Conservation (phyloP, 441 rosid species). For the Gossypium davidsonii region DNA sequence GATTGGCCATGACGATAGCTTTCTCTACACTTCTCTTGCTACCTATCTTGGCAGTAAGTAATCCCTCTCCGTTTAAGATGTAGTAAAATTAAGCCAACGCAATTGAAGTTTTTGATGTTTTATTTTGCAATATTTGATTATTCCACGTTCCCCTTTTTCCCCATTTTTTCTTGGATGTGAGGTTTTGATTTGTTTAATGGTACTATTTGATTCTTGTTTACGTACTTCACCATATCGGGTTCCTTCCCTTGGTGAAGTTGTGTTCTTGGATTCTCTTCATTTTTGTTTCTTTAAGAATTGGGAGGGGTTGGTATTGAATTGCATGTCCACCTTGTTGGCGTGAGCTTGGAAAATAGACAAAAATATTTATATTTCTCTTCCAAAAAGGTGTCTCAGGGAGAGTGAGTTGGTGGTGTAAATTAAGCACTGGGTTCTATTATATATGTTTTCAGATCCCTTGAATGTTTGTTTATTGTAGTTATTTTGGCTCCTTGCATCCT, state of each 20-base stretch:
- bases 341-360: neutral
- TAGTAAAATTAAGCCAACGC: neutral
- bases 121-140: too few relatives aligned
- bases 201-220: slow-evolving; percentile 27
- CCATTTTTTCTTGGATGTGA: too few relatives aligned
- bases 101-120: slow-evolving; percentile 3
- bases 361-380: too few relatives aligned
- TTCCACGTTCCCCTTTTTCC: too few relatives aligned
- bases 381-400: too few relatives aligned
- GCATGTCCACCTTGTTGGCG: neutral
- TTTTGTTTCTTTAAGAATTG: neutral
- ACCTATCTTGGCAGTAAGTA: slow-evolving; percentile 70
- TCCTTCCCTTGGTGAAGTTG: neutral
- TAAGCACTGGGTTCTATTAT: too few relatives aligned
- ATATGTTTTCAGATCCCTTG: too few relatives aligned
- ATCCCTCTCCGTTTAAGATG: slow-evolving; percentile 4
- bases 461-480: too few relatives aligned
- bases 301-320: neutral
- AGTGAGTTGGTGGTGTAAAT: too few relatives aligned
- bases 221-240: neutral
- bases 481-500: too few relatives aligned
- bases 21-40: slow-evolving; percentile 77
- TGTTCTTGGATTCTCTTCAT: slow-evolving; percentile 7
- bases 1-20: slow-evolving; percentile 77
- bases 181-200: neutral